These are phyloP conservation scores for Tuber melanosporum DNA, from an alignment of 495 filamentous ascomycete genomes.

Conservation along the genomic window DNA sequence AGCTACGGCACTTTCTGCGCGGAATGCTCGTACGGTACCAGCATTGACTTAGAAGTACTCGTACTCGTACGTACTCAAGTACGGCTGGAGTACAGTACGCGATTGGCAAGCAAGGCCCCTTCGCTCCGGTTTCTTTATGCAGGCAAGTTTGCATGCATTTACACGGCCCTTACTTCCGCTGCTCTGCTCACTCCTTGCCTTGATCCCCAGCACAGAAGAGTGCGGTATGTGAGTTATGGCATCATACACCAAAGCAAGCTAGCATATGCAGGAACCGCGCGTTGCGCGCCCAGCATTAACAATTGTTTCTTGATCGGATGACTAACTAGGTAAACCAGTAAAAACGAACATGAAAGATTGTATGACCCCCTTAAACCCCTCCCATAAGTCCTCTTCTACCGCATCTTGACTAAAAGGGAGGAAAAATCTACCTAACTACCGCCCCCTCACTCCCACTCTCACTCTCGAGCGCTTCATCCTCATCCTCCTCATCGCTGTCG, in stretches of 20 bases:
- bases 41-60: background rate
- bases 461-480: constrained; percentile 18
- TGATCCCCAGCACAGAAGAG: background rate
- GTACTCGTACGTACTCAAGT: background rate
- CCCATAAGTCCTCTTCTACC: background rate
- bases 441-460: background rate
- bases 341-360: background rate
- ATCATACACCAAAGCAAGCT: background rate
- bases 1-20: background rate
- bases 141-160: background rate
- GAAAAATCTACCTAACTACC: background rate
- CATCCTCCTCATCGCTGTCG: constrained; percentile 27
- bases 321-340: background rate
- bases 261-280: background rate
- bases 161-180: background rate
- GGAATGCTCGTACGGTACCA: background rate
- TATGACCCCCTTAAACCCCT: background rate
- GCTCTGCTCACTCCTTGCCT: background rate
- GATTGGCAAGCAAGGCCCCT: background rate
- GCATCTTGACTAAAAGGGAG: background rate
- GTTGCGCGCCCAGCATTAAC: background rate
- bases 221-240: background rate
- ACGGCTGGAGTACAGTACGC: background rate
- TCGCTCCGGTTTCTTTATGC: background rate
- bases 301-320: background rate